These are phyloP conservation scores for Saccharomyces hybrid DNA, from an alignment of 1,139 yeast genomes.

Conservation along the genomic window DNA sequence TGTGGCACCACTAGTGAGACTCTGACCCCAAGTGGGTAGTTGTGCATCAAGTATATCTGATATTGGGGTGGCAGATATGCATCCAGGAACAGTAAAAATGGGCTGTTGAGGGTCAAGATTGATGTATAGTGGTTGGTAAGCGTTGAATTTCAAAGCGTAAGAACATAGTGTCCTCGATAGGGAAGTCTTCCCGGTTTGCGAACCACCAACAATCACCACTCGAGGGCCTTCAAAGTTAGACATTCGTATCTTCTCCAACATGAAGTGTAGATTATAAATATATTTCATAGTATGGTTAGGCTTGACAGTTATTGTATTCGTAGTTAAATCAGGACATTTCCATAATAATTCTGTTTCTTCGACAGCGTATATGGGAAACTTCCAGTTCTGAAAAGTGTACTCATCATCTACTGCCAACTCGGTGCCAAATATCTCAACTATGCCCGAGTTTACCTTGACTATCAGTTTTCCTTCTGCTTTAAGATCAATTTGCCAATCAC, in stretches of 20 bases:
- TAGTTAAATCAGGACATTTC: conserved; percentile 23
- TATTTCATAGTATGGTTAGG: conserved; percentile 36
- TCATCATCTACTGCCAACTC: conserved; percentile 73
- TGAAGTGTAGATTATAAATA: conserved; percentile 61
- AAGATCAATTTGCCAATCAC: conserved; percentile 87
- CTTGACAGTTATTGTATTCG: conserved; percentile 12
- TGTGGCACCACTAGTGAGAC: conserved; percentile 83
- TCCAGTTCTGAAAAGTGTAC: conserved; percentile 50
- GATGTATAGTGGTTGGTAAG: conserved; percentile 60
- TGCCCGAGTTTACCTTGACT: conserved; percentile 55
- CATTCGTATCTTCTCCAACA: conserved; percentile 56
- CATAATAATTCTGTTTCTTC: conserved; percentile 48
- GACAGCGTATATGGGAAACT: conserved; percentile 55
- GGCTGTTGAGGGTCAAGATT: conserved; percentile 80
- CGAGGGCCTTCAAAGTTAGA: conserved; percentile 47
- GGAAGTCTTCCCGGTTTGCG: conserved; percentile 71
- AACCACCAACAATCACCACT: conserved; percentile 67
- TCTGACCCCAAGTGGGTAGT: conserved; percentile 69
- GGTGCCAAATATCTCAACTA: conserved; percentile 88
- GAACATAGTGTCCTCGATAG: conserved; percentile 61
- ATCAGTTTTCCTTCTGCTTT: conserved; percentile 49
- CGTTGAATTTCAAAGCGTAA: conserved; percentile 66
- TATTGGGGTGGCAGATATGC: conserved; percentile 75
- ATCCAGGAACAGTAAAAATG: conserved; percentile 75
- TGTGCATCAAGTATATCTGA: conserved; percentile 78